Percentiles rank a stretch among this genome's conserved stretches.
phyloP scores from a whole-genome alignment of 2,329 filamentous ascomycete species.

The Alternaria solani region DNA sequence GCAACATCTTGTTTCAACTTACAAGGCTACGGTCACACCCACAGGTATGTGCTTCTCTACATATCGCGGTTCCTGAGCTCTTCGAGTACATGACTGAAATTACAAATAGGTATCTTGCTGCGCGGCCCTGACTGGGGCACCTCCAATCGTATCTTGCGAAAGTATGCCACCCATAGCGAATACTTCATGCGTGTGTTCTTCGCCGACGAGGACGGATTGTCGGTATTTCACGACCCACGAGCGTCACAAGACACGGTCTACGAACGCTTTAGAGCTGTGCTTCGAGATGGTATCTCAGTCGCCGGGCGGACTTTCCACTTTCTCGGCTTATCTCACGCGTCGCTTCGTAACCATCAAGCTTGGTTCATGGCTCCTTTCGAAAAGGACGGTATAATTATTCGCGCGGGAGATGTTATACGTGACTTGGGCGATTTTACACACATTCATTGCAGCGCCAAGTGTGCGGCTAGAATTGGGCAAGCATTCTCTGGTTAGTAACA shows the following conservation, averaged over 20 bases:
- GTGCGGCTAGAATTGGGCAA: conserved; percentile 66
- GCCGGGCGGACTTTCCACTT: conserved; percentile 42
- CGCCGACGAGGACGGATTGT: conserved; percentile 74
- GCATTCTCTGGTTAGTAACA: conserved; percentile 67
- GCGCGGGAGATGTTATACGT: conserved; percentile 60
- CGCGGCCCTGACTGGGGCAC: conserved; percentile 65
- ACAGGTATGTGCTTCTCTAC: conserved; percentile 34
- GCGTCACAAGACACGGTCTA: conserved; percentile 39
- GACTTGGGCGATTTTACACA: conserved; percentile 51
- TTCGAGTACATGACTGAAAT: background rate
- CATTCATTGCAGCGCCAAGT: conserved; percentile 65
- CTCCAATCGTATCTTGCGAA: conserved; percentile 53
- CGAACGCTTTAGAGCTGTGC: conserved; percentile 64
- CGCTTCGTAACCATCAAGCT: conserved; percentile 38
- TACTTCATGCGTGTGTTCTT: conserved; percentile 69
- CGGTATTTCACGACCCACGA: conserved; percentile 64
- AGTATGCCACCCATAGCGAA: conserved; percentile 32
- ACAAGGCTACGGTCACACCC: conserved; percentile 62
- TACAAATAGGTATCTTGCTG: conserved; percentile 42
- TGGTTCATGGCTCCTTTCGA: conserved; percentile 48
- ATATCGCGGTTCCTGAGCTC: background rate
- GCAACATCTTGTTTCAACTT: conserved; percentile 56
- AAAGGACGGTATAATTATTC: conserved; percentile 57
- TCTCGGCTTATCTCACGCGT: conserved; percentile 46
- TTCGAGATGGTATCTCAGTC: conserved; percentile 63